These are phyloP conservation scores for Botrytis fabae DNA, from an alignment of 2,329 filamentous ascomycete species.

Conservation along the genomic window DNA sequence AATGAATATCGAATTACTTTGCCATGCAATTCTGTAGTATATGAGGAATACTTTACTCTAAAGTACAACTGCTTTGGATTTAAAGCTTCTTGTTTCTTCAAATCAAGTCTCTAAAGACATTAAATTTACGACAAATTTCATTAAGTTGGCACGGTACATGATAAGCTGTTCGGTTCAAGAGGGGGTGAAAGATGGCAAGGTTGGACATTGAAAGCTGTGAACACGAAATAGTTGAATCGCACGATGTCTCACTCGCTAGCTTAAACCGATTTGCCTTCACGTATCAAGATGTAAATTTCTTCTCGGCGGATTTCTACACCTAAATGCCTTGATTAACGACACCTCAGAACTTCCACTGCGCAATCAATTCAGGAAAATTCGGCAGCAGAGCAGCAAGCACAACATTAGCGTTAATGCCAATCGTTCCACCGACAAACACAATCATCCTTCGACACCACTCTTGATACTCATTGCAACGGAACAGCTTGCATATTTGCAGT, in stretches of 20 bases:
- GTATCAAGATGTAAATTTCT: not conserved
- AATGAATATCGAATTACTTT: not conserved
- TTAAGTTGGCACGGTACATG: not conserved
- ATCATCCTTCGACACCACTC: not conserved
- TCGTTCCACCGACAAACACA: not conserved
- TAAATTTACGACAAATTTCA: not conserved
- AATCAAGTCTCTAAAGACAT: not conserved
- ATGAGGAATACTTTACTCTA: not conserved
- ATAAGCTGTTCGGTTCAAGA: not conserved
- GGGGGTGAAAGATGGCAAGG: no score
- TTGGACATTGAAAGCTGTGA: not conserved
- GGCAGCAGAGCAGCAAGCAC: not conserved
- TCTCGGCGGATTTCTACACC: not conserved
- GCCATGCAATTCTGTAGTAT: not conserved
- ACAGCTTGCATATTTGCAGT: not conserved
- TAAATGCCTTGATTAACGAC: not conserved
- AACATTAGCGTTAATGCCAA: not conserved
- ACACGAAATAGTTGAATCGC: not conserved
- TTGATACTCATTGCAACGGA: not conserved
- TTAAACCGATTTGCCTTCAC: not conserved
- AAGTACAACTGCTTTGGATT: not conserved
- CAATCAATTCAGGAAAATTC: not conserved
- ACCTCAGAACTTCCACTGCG: not conserved
- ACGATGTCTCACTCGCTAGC: not conserved
- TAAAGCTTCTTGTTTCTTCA: not conserved